Base-by-base conservation (phyloP, 1,284 basidiomycete genomes). In the Ustanciosporium gigantosporum region DNA sequence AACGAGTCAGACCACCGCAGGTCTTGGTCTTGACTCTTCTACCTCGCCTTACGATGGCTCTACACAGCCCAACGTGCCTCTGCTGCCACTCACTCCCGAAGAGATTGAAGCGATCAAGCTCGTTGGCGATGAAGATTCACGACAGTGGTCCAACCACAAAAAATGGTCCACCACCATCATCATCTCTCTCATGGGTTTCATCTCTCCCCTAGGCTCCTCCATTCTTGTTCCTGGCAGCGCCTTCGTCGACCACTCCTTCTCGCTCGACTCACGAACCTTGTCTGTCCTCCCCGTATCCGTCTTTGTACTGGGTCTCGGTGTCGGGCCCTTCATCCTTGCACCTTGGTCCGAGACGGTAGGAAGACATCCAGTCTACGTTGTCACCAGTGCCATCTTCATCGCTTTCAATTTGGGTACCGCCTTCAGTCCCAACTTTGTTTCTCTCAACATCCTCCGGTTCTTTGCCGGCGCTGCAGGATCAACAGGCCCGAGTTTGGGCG, bases 271-370 rank as follows among this genome's bases (percentile, higher is more conserved):
- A 14, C 58, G 58, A 3, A 55, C 51, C 2, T 38, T 70, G 1
- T 57, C 66, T 16, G 32, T 72, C 4, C 43, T 74, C 1, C 71
- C 71, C 21, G 65, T 72, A 7, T 62, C 56, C 19, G 27, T 71
- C 20, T 74, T 68, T 29, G 64, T 72, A 15, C 34, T 73, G 4
- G 67, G 71, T n/a, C 48, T 66, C 7, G 64, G 70, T 3, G 56
- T 70, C 7, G 81, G 81, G 0, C 81, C 81, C 1, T 82, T 82
- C 62, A 29, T 81, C 8, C 79, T 82, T 39, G 79, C 81, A 0
- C 81, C 81, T 0, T 76, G 80, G 9, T 75, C 74, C 4, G 81
- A 82, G 68, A 75, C 81, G 15, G 80, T 79, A 25, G 81, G 81
- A 4, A 55, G 81, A 0, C 79, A 80, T 45, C 60, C 72, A 0